Evolutionary conservation across 2,329 filamentous ascomycete species (phyloP), one percentile per base, ranked within the genome.

Genomic region (Penicillium sclerotigenum): DNA sequence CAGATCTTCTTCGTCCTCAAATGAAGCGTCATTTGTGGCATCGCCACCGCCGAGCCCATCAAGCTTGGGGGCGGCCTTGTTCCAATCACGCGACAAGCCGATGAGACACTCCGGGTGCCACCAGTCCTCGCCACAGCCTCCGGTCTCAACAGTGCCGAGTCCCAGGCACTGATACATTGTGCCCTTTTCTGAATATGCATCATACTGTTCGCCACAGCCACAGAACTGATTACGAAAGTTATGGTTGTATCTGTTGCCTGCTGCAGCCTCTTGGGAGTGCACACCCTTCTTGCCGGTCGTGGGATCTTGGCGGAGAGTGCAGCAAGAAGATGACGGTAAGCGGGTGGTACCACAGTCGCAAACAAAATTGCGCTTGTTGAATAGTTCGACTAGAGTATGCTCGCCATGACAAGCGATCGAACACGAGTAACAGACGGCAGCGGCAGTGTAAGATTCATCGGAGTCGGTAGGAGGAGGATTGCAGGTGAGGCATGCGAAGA

Each of bases 81-180:
- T 74, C 85, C 89, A 92, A 57, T 85, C 82, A 11, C 90, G 83
- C 0, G 87, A 86, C 64, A 95, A 77, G 6, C 92, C 92, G 47
- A 96, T 85, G 8, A 97, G 78, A 70, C 93, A 97, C 59, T 94
- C 91, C 0, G 93, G 91, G 76, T 97, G 93, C 82, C 91, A 97
- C 93, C 93, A 97, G 70, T 97, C 93, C 76, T 97, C 93, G 13
- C 93, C 93, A 74, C 93, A 97, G 5, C 92, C 93, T 16, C 92
- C 92, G 1, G 87, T 87, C 63, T 93, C 88, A 13, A 83, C 81
- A 0, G 85, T 88, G 0, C 91, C 91, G 0, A 97, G 78, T 0
- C 93, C 93, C 2, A 97, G 74, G 70, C 94, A 99, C 73, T 99
- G 94, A 65, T 95, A 99, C 94, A 99, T 99, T 37, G 92, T 97